Conservation (phyloP, 2,329 filamentous ascomycete genomes). For the Neurospora sp. region DNA sequence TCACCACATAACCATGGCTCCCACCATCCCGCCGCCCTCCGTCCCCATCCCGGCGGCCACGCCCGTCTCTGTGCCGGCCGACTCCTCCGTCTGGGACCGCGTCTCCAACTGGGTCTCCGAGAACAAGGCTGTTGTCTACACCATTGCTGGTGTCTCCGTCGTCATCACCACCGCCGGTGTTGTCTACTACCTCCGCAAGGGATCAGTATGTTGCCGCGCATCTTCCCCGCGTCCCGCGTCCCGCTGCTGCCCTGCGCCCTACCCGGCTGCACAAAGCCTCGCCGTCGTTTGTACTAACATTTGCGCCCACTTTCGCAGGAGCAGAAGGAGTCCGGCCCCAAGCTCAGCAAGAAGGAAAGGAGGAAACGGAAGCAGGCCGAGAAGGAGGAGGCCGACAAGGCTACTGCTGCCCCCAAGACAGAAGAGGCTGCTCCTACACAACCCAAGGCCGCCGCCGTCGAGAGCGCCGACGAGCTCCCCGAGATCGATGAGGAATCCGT, state of each 20-base stretch:
- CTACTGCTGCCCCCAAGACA: conserved; percentile 23
- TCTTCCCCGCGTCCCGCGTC: background rate
- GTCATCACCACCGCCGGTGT: conserved; percentile 86
- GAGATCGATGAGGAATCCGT: conserved; percentile 53
- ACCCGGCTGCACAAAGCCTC: background rate
- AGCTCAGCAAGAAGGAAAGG: conserved; percentile 81
- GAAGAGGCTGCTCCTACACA: conserved; percentile 31
- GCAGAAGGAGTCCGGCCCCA: conserved; percentile 45
- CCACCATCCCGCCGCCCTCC: conserved; percentile 34
- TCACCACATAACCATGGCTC: conserved; percentile 27
- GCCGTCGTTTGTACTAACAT: conserved; percentile 3
- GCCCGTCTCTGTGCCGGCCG: conserved; percentile 41
- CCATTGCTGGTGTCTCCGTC: conserved; percentile 86
- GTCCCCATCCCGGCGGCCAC: conserved; percentile 38
- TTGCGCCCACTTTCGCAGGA: conserved; percentile 26
- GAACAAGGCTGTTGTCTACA: conserved; percentile 93
- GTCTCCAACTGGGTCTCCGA: conserved; percentile 87
- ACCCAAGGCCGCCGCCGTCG: conserved; percentile 41
- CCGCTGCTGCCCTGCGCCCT: background rate
- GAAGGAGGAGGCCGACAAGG: conserved; percentile 40
- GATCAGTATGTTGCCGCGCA: conserved; percentile 36
- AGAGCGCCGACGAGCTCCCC: conserved; percentile 59
- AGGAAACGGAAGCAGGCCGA: conserved; percentile 77
- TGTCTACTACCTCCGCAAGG: conserved; percentile 74
- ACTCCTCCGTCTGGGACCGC: conserved; percentile 77